Base-by-base conservation (phyloP, 371 early-diverging fungal genomes). In the Rhizopus sp. region DNA sequence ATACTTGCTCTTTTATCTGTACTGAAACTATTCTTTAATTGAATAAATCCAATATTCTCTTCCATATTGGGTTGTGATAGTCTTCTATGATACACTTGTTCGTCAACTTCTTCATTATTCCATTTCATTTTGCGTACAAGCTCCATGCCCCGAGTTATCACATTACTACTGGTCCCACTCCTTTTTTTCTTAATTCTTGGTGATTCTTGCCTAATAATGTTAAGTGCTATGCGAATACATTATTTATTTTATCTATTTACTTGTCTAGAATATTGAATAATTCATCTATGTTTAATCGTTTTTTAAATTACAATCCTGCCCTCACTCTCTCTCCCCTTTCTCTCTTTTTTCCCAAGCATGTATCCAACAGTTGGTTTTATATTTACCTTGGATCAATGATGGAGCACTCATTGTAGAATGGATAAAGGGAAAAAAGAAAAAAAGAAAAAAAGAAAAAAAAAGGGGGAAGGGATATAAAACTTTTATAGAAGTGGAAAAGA, bases 21-120 rank as follows among this genome's bases (percentile, higher is more conserved):
- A 17, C 61, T 61, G 50, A 50, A 55, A 38, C 61, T 55, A 17
- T 55, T 40, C 34, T 48, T 41, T 33, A 37, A 44, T 15, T 46
- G 23, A 3, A 39, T 17, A 7, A 41, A 39, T 4, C 37, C 30
- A 9, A 48, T 37, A 16, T 10, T 4, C 13, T 17, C 29, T 0
- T 62, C 51, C 7, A 62, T 56, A 40, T 56, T 35, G 5, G 62
- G 57, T 29, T 55, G 56, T 6, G 62, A 62, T 46, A 62, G 39
- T 7, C 57, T 56, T 31, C 48, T 45, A n/a, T 34, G 16, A 45
- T 7, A 38, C 7, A 23, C 3, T 42, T 34, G 32, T 50, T 50
- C 34, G 15, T 53, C 51, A 0, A 23, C 23, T 23, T 23, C 32
- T 8, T 54, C 55, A 13, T 49, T 44, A 39, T 52, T 55, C 62